Evolutionary conservation across 495 filamentous ascomycete species (phyloP), one percentile per base, ranked within the genome.

Genomic region (Tuber melanosporum): DNA sequence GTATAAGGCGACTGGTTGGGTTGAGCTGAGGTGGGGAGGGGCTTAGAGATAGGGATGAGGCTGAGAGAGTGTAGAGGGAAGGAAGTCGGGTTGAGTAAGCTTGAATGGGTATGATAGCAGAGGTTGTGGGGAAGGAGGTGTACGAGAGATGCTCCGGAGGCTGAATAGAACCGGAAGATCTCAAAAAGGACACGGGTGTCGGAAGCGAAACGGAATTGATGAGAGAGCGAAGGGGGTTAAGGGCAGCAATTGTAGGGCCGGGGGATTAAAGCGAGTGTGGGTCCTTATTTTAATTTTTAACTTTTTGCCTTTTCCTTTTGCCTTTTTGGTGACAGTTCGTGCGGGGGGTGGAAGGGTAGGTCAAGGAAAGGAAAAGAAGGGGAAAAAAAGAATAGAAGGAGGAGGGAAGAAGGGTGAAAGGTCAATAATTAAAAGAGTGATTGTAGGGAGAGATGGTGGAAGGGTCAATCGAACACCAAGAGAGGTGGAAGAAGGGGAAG

Each of bases 1-100:
- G 43, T 57, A 72, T 20, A 70, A 77, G 74, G 79, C 74, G 77
- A 77, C 74, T 52, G 20, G 69, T 76, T 52, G 57, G 3, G 71
- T 79, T 17, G 73, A 75, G 73, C 72, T 49, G 73, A 66, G 43
- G 39, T 71, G 73, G 45, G 73, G 44, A 74, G 43, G 73, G 19
- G 26, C 73, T 80, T 46, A 70, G 69, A 62, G 52, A 72, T 74
- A 62, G 72, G 79, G 79, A 75, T 81, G 76, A 81, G 73, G 73
- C 62, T 75, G 70, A 71, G 72, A n/a, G n/a, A 69, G 42, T 47
- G 47, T 42, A 41, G 74, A 49, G 47, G 43, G 77, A 71, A 66
- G 75, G 49, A n/a, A 32, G 70, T 47, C 36, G 70, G 14, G 71
- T 73, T 57, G 42, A 74, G 71, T 77, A 44, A 75, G 75, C 32